Percentiles rank a stretch among this genome's conserved stretches.
These are phyloP conservation scores for Arabis alpina DNA, from an alignment of 345 rosid genomes.

Conservation along the genomic window DNA sequence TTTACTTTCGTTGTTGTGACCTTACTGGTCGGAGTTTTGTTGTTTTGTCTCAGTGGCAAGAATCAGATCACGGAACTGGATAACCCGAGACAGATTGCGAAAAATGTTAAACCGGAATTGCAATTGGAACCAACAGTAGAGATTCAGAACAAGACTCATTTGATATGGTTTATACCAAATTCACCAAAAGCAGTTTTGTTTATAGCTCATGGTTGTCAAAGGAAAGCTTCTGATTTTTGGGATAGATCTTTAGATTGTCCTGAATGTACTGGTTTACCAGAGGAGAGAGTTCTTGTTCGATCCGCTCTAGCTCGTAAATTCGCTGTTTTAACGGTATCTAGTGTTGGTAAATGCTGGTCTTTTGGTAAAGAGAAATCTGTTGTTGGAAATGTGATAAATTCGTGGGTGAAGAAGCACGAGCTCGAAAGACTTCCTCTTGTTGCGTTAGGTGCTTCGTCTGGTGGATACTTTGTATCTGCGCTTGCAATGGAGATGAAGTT, in stretches of 20 bases:
- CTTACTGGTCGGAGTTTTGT: conserved; percentile 25
- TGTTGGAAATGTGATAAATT: conserved; percentile 56
- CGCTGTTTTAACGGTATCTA: conserved; percentile 73
- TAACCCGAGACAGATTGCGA: conserved; percentile 43
- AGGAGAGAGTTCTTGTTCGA: conserved; percentile 68
- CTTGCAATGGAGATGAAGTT: conserved; percentile 65
- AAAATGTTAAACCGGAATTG: conserved; percentile 42
- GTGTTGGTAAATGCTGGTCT: conserved; percentile 76
- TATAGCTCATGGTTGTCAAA: conserved; percentile 87
- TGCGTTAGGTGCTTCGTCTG: conserved; percentile 94
- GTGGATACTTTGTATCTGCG: conserved; percentile 85
- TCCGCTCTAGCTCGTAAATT: conserved; percentile 63
- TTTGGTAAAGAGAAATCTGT: conserved; percentile 57
- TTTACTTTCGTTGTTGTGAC: conserved; percentile 43
- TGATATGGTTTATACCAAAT: conserved; percentile 80
- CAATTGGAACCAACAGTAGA: conserved; percentile 58
- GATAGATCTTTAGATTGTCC: conserved; percentile 70
- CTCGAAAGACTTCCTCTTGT: conserved; percentile 79
- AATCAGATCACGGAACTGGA: conserved; percentile 37
- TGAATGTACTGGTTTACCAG: conserved; percentile 79
- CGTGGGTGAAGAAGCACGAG: conserved; percentile 63
- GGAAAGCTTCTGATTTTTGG: conserved; percentile 86
- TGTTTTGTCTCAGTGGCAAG: conserved; percentile 38
- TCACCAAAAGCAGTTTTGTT: conserved; percentile 83
- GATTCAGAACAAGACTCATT: conserved; percentile 67